Base-by-base conservation (phyloP, 2,329 filamentous ascomycete species). In the Colletotrichum plurivorum region DNA sequence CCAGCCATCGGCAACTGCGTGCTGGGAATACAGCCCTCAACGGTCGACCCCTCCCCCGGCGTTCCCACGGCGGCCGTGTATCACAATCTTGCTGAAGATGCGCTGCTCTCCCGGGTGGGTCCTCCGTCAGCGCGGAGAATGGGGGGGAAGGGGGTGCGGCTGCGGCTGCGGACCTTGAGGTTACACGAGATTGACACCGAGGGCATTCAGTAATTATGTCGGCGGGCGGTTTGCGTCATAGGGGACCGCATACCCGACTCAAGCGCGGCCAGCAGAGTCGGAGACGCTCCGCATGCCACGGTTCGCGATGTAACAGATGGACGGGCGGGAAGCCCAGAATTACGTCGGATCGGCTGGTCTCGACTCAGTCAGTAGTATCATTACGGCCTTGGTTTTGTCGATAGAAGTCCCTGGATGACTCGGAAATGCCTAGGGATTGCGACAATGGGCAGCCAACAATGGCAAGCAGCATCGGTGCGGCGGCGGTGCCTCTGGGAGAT, bases 61-160 rank as follows among this genome's bases (percentile, higher is more conserved):
- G 25, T 49, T 36, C 55, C 61, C 31, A 36, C 31, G 31, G 55
- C 62, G 54, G 61, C 66, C 54, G 55, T 66, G 62, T 69, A 69
- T 69, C 66, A 69, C 54, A 59, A 60, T 69, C 46, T 63, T 67
- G 45, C 41, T 27, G 27, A 66, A 27, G 54, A 59, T 49, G 61
- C 55, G 61, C 61, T 45, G 15, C 48, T 54, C 66, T 56, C 51
- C 66, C 66, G 54, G 54, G 55, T 56, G 61, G 55, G 43, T 65
- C 55, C 25, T 46, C 61, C 53, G 61, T 31, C 48, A 39, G 31
- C 54, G 55, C 66, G 49, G 66, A 46, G 31, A 36, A 9, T 8
- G 31, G 52, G 43, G 48, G 52, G 46, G n/a, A 18, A 5, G 16
- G 46, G 12, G 18, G 31, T 54, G n/a, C 51, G 39, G 27, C 4